Evolutionary conservation across 352 stramenopile genomes (phyloP).

Genomic region (Pythium phragmitis): DNA sequence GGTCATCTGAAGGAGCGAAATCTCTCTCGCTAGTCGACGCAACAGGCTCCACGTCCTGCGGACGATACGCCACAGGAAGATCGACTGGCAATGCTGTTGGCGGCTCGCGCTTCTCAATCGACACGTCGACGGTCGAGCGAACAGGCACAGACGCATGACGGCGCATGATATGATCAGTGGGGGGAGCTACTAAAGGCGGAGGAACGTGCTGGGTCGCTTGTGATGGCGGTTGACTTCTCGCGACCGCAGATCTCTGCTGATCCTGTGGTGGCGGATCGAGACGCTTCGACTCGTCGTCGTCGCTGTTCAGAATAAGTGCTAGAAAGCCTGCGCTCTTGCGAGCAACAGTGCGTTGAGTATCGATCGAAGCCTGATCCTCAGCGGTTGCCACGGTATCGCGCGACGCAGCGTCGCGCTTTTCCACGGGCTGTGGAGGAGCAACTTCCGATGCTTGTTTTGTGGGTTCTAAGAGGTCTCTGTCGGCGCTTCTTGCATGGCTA

Average conservation of each 20-base stretch:
- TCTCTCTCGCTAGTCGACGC: neutral
- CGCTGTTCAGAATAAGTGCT: constrained; percentile 9
- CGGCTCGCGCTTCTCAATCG: constrained; percentile 4
- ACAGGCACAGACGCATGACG: neutral
- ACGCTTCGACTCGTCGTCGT: constrained; percentile 12
- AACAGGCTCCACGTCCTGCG: too few species aligned
- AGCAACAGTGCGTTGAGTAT: neutral
- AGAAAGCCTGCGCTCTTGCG: neutral
- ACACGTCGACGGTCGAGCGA: neutral
- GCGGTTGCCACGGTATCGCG: neutral
- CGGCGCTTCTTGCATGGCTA: neutral
- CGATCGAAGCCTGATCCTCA: neutral
- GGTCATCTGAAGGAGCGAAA: neutral
- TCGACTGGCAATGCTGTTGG: neutral
- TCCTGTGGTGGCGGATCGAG: neutral
- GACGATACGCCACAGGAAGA: neutral
- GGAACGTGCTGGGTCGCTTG: neutral
- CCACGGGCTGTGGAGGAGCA: neutral
- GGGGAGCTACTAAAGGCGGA: neutral
- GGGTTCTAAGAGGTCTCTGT: neutral
- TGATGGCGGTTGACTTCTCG: neutral
- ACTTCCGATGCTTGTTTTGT: neutral
- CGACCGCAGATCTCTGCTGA: neutral
- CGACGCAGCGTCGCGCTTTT: neutral
- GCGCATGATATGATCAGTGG: neutral